These are phyloP conservation scores for Nemania diffusa DNA, from an alignment of 2,329 filamentous ascomycete species.

Conservation along the genomic window DNA sequence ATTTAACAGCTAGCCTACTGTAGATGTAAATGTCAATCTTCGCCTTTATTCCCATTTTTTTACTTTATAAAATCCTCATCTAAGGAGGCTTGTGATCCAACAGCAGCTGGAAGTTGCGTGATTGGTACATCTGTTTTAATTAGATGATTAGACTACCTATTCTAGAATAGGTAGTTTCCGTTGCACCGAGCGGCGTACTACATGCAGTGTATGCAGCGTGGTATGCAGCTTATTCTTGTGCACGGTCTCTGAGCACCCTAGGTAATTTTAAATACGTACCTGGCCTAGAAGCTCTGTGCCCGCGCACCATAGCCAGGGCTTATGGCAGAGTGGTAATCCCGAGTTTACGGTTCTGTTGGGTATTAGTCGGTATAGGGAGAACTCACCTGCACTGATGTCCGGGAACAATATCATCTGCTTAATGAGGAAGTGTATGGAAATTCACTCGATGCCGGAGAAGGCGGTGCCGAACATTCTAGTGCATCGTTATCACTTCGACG, in stretches of 20 bases:
- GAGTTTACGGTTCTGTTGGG: background rate
- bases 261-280: background rate
- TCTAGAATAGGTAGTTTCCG: background rate
- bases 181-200: slow-evolving; percentile 1
- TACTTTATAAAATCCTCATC: background rate
- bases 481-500: background rate
- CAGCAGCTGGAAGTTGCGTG: background rate
- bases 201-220: background rate
- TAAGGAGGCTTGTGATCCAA: background rate
- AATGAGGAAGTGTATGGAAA: background rate
- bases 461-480: background rate
- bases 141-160: too few relatives aligned
- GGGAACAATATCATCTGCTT: background rate
- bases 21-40: background rate
- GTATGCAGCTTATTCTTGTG: slow-evolving; percentile 1
- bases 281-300: background rate
- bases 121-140: background rate
- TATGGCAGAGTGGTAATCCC: background rate
- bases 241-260: background rate
- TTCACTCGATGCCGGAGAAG: background rate
- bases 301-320: background rate
- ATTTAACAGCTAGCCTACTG: background rate
- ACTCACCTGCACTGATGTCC: background rate
- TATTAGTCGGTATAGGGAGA: background rate
- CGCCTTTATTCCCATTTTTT: background rate